A percentile compares a stretch with the other conserved stretches of the same genome.
phyloP scores from a whole-genome alignment of 1,139 yeast species.

The Wickerhamiella infanticola region DNA sequence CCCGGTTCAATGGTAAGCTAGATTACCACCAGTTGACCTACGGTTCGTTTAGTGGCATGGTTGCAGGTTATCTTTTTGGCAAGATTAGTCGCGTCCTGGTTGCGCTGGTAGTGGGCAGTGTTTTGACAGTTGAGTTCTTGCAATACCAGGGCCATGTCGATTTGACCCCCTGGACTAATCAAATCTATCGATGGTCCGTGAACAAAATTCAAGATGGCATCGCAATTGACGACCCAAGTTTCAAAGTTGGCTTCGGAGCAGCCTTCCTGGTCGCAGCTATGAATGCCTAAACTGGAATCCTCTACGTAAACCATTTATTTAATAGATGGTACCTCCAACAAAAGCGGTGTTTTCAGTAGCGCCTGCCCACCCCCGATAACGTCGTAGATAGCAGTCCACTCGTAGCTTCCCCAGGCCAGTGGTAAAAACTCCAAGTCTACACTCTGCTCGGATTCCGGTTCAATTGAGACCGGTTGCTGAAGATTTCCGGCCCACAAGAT shows the following conservation, averaged over 20 bases:
- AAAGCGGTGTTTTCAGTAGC: slow-evolving; percentile 1
- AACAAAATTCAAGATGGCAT: slow-evolving; percentile 35
- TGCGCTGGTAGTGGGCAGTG: slow-evolving; percentile 35
- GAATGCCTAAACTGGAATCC: slow-evolving; percentile 23
- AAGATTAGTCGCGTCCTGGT: slow-evolving; percentile 46
- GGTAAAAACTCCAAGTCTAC: slow-evolving; percentile 42
- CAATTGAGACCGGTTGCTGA: slow-evolving; percentile 37
- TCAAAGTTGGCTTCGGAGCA: slow-evolving; percentile 43
- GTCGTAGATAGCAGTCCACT: slow-evolving; percentile 64
- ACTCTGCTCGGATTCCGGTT: slow-evolving; percentile 29
- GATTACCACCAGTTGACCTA: slow-evolving; percentile 52
- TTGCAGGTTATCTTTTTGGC: slow-evolving; percentile 50
- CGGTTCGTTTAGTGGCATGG: slow-evolving; percentile 53
- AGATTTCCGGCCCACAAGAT: slow-evolving; percentile 43
- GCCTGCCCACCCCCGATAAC: slow-evolving; percentile 14
- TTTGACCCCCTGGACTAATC: slow-evolving; percentile 31
- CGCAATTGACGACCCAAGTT: slow-evolving; percentile 47
- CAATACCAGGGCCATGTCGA: slow-evolving; percentile 41
- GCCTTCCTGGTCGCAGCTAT: slow-evolving; percentile 52
- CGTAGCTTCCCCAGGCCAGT: slow-evolving; percentile 58
- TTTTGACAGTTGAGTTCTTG: slow-evolving; percentile 41
- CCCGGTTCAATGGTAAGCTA: slow-evolving; percentile 18
- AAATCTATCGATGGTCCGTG: slow-evolving; percentile 32
- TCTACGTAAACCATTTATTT: background rate
- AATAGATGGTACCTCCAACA: background rate